These are phyloP conservation scores for Penicillium angulare DNA, from an alignment of 495 filamentous ascomycete genomes.

Conservation along the genomic window DNA sequence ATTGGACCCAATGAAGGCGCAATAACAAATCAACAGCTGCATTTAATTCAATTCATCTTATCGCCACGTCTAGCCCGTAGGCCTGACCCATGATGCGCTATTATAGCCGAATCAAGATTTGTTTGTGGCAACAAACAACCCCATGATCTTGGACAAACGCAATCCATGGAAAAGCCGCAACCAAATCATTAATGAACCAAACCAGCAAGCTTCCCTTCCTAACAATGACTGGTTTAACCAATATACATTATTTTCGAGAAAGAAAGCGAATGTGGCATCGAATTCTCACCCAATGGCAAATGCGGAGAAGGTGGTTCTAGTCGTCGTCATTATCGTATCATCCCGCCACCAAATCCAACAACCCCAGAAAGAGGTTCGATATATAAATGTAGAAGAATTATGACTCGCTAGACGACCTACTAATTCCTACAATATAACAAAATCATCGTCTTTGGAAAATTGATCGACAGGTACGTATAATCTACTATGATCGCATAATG, in stretches of 20 bases:
- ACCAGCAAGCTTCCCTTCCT: neutral
- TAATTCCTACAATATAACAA: no score
- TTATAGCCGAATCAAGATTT: neutral
- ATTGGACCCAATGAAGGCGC: no score
- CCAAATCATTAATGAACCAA: neutral
- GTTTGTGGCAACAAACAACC: slow-evolving; percentile 5
- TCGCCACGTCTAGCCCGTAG: neutral
- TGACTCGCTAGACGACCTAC: no score
- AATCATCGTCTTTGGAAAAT: no score
- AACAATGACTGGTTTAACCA: slow-evolving; percentile 8
- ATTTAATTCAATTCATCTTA: neutral
- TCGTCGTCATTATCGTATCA: slow-evolving; percentile 28
- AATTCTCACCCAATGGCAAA: slow-evolving; percentile 9
- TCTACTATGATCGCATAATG: no score
- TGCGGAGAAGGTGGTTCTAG: slow-evolving; percentile 21
- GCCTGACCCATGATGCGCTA: neutral
- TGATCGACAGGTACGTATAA: no score
- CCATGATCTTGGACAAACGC: neutral
- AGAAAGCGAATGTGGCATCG: slow-evolving; percentile 14
- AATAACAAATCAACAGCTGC: neutral
- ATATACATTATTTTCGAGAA: slow-evolving; percentile 5
- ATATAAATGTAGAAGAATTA: no score
- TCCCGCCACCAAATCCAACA: slow-evolving; percentile 21
- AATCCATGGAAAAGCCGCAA: neutral
- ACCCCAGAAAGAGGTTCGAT: slow-evolving; percentile 11